Evolutionary conservation across 441 rosid genomes (phyloP).

Genomic region (Hura crepitans): DNA sequence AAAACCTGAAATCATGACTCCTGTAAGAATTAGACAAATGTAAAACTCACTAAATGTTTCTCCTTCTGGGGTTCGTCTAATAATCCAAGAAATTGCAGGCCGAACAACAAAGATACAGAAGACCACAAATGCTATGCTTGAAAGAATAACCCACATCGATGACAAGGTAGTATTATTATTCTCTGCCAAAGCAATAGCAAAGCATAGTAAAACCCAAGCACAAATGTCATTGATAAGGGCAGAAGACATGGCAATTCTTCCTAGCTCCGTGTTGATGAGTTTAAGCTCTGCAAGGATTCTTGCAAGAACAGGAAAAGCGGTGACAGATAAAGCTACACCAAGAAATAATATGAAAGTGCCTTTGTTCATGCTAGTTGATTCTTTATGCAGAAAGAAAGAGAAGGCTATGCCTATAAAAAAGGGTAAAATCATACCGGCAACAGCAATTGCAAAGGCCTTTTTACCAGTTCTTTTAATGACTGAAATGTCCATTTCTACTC

Average conservation of each 20-base stretch:
- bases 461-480: constrained; percentile 59
- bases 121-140: constrained; percentile 46
- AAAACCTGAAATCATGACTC: constrained; percentile 93
- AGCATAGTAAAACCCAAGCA: constrained; percentile 77
- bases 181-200: constrained; percentile 84
- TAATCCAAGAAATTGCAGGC: constrained; percentile 67
- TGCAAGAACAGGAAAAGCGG: constrained; percentile 92
- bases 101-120: constrained; percentile 58
- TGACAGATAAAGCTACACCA: constrained; percentile 85
- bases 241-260: constrained; percentile 80
- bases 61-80: constrained; percentile 77
- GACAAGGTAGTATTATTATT: constrained; percentile 47
- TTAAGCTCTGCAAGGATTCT: constrained; percentile 89
- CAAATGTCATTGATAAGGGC: constrained; percentile 88
- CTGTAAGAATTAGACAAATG: constrained; percentile 83
- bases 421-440: constrained; percentile 80
- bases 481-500: constrained; percentile 88
- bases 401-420: constrained; percentile 55
- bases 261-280: constrained; percentile 78
- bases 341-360: constrained; percentile 74
- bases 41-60: constrained; percentile 74
- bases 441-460: constrained; percentile 57
- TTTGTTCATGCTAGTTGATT: constrained; percentile 18
- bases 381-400: constrained; percentile 42
- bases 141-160: constrained; percentile 67